Base-by-base conservation (phyloP, 179 eudicot genomes). In the Vitellaria paradoxa region DNA sequence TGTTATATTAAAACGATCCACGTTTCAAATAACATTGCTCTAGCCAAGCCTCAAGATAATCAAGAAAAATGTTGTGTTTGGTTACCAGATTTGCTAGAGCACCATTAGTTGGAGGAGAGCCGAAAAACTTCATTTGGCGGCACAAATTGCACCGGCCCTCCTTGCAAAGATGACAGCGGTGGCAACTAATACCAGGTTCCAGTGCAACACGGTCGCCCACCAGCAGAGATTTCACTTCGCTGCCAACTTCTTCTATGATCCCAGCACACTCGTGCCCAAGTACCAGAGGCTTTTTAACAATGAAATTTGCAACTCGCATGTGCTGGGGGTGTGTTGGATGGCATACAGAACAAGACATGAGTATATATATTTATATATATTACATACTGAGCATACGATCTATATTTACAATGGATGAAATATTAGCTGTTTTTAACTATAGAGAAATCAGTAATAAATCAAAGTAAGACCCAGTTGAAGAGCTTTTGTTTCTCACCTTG, bases 191-290 rank as follows among this genome's bases (percentile, higher is more conserved):
- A 8, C 89, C 89, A 15, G 88, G 85, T 74, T 86, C 89, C 46
- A 86, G 47, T 8, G 89, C 88, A 12, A 85, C 84, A 11, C 82
- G 84, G 17, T 84, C 84, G 57, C 86, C 86, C 6, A 62, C 70
- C 53, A 17, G 72, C 26, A 85, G 82, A 30, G 72, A 30, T 40
- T 78, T 82, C 13, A 85, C 86, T 42, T 82, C 68, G 10, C 80
- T 77, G 9, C 88, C 88, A 70, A 82, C 84, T 78, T 85, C 82
- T 56, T 85, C 88, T 11, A 85, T 56, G 7, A 85, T 52, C 2
- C 88, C 88, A 21, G 88, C 88, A 63, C 85, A 80, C 81, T 84
- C 87, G 52, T 86, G 87, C 37, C 89, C 89, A 12, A 86, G 72
- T 18, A 86, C 85, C 89, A 86, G 84, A 11, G 87, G 87, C 57